A percentile compares a stretch with the other conserved stretches of the same genome.
phyloP scores from a whole-genome alignment of 169 alveolate genomes.

The Plasmodium knowlesi region DNA sequence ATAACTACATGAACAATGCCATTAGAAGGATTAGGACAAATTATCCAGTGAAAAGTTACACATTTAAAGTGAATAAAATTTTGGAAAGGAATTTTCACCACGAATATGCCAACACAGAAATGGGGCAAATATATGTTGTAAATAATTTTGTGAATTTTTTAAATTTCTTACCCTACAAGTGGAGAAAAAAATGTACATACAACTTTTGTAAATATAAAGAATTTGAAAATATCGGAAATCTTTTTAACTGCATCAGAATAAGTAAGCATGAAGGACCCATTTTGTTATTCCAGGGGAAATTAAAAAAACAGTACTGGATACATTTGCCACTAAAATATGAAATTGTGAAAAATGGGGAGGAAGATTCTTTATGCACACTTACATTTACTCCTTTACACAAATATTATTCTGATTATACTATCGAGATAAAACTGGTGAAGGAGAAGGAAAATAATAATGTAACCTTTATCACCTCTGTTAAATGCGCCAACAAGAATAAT shows the following conservation, averaged over 20 bases:
- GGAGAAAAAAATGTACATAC: constrained; percentile 7
- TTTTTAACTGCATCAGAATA: constrained; percentile 28
- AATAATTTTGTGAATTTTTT: constrained; percentile 46
- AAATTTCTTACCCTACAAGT: constrained; percentile 28
- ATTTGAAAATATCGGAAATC: constrained; percentile 5
- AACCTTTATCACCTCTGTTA: constrained; percentile 14
- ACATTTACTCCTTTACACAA: constrained; percentile 52
- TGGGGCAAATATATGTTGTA: constrained; percentile 5
- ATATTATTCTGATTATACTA: constrained; percentile 51
- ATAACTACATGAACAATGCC: constrained; percentile 15
- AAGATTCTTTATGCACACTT: constrained; percentile 28
- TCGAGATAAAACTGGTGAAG: constrained; percentile 46
- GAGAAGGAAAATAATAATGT: constrained; percentile 16
- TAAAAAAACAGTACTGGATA: constrained; percentile 63
- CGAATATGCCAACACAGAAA: neutral
- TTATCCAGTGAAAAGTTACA: constrained; percentile 10
- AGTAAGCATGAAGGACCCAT: constrained; percentile 20
- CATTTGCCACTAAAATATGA: constrained; percentile 45
- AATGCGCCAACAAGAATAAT: neutral
- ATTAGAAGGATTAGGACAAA: constrained; percentile 11
- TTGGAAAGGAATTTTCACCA: constrained; percentile 20
- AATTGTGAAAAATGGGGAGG: constrained; percentile 8
- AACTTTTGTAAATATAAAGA: constrained; percentile 36
- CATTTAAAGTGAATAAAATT: constrained; percentile 1
- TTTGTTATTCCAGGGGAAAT: constrained; percentile 57